A percentile compares a stretch with the other conserved stretches of the same genome.
phyloP scores from a whole-genome alignment of 306 rosid genomes.

The Medicago truncatula region DNA sequence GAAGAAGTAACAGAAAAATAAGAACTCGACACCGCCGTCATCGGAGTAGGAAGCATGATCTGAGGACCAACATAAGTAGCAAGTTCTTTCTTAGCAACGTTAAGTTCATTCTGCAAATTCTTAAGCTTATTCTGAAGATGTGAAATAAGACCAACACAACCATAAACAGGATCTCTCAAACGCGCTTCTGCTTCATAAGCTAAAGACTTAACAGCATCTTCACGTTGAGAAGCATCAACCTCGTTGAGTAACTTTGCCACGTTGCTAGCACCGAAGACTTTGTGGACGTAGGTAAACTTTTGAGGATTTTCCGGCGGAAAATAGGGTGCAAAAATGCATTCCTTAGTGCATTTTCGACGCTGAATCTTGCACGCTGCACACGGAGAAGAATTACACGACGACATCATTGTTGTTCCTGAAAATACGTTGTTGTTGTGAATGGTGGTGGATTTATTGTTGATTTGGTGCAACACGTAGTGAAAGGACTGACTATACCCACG shows the following conservation, averaged over 20 bases:
- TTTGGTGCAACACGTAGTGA: not conserved
- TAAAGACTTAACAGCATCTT: constrained; percentile 62
- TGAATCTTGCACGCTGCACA: constrained; percentile 83
- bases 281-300: constrained; percentile 70
- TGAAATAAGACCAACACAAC: constrained; percentile 46
- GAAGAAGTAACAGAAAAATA: not conserved
- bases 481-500: not conserved
- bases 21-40: not conserved
- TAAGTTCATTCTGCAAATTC: constrained; percentile 37
- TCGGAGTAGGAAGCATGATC: not conserved
- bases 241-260: constrained; percentile 71
- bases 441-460: too few relatives aligned
- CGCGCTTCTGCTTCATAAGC: constrained; percentile 56
- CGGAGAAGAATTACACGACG: constrained; percentile 58
- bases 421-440: not conserved
- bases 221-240: constrained; percentile 58
- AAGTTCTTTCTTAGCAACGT: constrained; percentile 39
- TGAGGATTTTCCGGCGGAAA: constrained; percentile 87
- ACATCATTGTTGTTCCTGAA: not conserved
- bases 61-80: constrained; percentile 27
- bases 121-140: constrained; percentile 39
- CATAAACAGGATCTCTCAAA: constrained; percentile 47
- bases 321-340: constrained; percentile 80
- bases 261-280: constrained; percentile 82
- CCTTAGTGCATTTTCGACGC: constrained; percentile 75